These are phyloP conservation scores for Debaryomyces tyrocola DNA, from an alignment of 805 yeast species.

Conservation along the genomic window DNA sequence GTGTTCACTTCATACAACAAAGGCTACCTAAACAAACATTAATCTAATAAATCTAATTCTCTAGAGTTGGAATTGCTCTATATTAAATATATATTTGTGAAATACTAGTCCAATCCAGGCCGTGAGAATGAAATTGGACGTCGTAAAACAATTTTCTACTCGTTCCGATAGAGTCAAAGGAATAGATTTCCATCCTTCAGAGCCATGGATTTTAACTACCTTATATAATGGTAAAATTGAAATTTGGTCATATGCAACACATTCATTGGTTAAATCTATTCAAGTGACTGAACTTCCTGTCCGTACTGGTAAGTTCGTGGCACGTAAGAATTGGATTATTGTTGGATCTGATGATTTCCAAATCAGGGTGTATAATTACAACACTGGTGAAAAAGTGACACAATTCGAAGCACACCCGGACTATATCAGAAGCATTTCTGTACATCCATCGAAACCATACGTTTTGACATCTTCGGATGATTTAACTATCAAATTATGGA, in stretches of 20 bases:
- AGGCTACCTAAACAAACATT: slow-evolving; percentile 1
- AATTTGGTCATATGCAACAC: slow-evolving; percentile 92
- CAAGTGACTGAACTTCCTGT: slow-evolving; percentile 97
- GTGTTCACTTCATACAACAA: slow-evolving; percentile 8
- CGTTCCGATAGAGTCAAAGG: slow-evolving; percentile 98
- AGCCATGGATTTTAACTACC: slow-evolving; percentile 95
- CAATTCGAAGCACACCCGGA: slow-evolving; percentile 99
- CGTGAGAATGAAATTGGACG: slow-evolving; percentile 40
- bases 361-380: slow-evolving; percentile 88
- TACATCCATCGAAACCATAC: slow-evolving; percentile 91
- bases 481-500: slow-evolving; percentile 89
- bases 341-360: slow-evolving; percentile 97
- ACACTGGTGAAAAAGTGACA: slow-evolving; percentile 89
- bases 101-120: background rate
- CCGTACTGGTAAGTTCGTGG: slow-evolving; percentile 91
- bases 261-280: slow-evolving; percentile 77
- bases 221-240: slow-evolving; percentile 86
- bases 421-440: slow-evolving; percentile 89
- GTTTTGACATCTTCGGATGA: slow-evolving; percentile 90
- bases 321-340: slow-evolving; percentile 95
- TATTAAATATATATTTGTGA: background rate
- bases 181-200: slow-evolving; percentile 95
- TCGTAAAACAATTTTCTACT: slow-evolving; percentile 77
- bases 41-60: background rate
- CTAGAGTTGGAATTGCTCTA: slow-evolving; percentile 1